Evolutionary conservation across 495 filamentous ascomycete species (phyloP).

Genomic region (Glarea lozoyensis): DNA sequence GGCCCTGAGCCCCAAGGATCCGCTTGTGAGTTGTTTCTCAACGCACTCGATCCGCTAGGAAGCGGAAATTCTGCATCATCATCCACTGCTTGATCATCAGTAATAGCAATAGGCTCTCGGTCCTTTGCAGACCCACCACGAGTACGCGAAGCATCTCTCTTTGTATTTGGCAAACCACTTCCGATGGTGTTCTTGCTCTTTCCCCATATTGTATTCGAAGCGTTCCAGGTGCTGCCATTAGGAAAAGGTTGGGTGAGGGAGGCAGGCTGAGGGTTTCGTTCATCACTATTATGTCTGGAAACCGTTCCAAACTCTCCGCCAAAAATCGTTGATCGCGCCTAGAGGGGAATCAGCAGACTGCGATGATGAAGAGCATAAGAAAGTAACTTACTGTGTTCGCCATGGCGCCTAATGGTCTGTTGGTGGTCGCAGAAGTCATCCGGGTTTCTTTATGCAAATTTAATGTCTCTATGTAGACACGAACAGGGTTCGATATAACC

Average conservation of each 20-base stretch:
- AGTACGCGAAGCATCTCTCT: conserved; percentile 30
- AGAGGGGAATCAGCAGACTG: conserved; percentile 10
- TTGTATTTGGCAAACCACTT: conserved; percentile 32
- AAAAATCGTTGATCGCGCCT: conserved; percentile 30
- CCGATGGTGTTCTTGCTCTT: conserved; percentile 39
- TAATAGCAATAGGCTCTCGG: not conserved
- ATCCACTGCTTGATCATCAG: conserved; percentile 11
- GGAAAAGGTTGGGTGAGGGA: conserved; percentile 36
- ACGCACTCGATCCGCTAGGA: conserved; percentile 56
- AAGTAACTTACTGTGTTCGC: conserved; percentile 14
- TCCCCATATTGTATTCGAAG: conserved; percentile 52
- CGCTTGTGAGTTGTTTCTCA: conserved; percentile 55
- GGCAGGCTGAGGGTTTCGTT: conserved; percentile 27
- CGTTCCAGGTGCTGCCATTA: conserved; percentile 39
- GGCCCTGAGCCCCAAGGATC: conserved; percentile 44
- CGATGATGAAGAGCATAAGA: not conserved
- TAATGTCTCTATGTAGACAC: not conserved
- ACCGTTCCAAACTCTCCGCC: conserved; percentile 23
- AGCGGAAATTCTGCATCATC: conserved; percentile 11
- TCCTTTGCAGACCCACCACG: conserved; percentile 30
- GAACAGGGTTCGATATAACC: conserved; percentile 4
- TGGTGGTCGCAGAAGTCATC: conserved; percentile 21
- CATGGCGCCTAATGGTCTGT: conserved; percentile 16
- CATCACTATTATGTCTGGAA: conserved; percentile 26
- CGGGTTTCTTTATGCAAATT: not conserved